Percentiles rank a stretch among this genome's conserved stretches.
Conservation (phyloP, 2,329 filamentous ascomycete genomes). For the Lecanicillium sp. region DNA sequence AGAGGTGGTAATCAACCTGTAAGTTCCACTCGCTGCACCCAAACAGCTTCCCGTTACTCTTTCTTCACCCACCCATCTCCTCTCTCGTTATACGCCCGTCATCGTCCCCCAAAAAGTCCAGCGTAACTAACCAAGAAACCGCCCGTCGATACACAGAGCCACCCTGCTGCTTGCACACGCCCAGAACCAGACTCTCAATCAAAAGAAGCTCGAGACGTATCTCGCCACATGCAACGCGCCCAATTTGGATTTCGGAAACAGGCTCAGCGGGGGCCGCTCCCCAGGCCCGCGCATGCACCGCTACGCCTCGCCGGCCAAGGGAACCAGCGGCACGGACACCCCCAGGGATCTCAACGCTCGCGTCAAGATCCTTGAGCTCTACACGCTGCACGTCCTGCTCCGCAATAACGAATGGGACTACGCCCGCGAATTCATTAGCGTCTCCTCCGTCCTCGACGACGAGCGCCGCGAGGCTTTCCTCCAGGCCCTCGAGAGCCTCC, state of each 20-base stretch:
- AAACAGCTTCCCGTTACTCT: not conserved
- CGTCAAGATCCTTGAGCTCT: slow-evolving; percentile 90
- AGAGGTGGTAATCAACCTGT: slow-evolving; percentile 89
- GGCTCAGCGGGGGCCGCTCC: slow-evolving; percentile 45
- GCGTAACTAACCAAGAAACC: slow-evolving; percentile 9
- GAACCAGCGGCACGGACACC: slow-evolving; percentile 65
- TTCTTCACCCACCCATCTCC: not conserved
- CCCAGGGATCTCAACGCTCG: slow-evolving; percentile 77
- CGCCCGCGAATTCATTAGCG: slow-evolving; percentile 80
- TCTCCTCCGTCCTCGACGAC: slow-evolving; percentile 83
- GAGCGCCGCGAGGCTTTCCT: slow-evolving; percentile 86
- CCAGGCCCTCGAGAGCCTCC: slow-evolving; percentile 74
- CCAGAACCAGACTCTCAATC: slow-evolving; percentile 74
- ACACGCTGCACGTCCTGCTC: slow-evolving; percentile 89
- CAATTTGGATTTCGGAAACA: slow-evolving; percentile 63
- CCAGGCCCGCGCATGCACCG: slow-evolving; percentile 31
- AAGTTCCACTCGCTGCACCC: slow-evolving; percentile 28
- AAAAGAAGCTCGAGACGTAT: slow-evolving; percentile 82
- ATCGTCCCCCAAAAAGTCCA: too few relatives aligned
- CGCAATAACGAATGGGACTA: slow-evolving; percentile 96
- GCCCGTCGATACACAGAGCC: slow-evolving; percentile 49
- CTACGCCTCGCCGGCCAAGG: slow-evolving; percentile 41
- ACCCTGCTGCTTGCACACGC: slow-evolving; percentile 90
- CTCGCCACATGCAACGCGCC: slow-evolving; percentile 71
- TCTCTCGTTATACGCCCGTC: too few relatives aligned